These are phyloP conservation scores for Cyberlindnera bimundalis DNA, from an alignment of 805 yeast genomes.

Conservation along the genomic window DNA sequence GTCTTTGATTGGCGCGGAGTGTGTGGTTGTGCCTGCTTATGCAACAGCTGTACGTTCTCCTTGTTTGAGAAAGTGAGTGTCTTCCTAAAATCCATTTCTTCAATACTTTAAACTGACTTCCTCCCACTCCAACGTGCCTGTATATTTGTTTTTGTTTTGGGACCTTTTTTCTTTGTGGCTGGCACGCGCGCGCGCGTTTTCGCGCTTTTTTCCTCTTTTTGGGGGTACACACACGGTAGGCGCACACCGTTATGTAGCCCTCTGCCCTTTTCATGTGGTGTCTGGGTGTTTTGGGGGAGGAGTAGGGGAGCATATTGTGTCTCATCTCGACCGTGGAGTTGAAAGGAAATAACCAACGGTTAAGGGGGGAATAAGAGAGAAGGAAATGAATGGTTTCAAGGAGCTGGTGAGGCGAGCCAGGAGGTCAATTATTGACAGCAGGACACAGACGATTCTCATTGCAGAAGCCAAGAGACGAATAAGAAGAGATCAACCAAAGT, in stretches of 20 bases:
- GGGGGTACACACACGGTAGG: too few species aligned
- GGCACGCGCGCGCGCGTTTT: too few species aligned
- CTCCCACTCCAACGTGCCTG: too few species aligned
- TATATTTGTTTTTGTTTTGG: conserved; percentile 1
- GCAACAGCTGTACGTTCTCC: conserved; percentile 12
- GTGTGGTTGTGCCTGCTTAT: conserved; percentile 10
- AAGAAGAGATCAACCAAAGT: conserved; percentile 13
- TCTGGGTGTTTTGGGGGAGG: too few species aligned
- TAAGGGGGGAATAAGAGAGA: not conserved
- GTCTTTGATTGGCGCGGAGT: conserved; percentile 11
- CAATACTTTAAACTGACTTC: too few species aligned
- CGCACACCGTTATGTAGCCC: too few species aligned
- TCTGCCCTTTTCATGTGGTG: too few species aligned
- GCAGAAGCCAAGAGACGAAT: conserved; percentile 11
- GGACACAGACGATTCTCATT: conserved; percentile 12
- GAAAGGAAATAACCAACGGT: not conserved
- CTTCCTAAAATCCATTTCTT: not conserved
- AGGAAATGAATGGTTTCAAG: not conserved
- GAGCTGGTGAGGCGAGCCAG: conserved; percentile 5
- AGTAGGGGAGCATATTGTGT: too few species aligned
- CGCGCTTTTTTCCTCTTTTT: too few species aligned
- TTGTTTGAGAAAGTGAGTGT: conserved; percentile 12
- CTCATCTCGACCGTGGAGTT: too few species aligned
- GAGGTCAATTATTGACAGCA: conserved; percentile 10
- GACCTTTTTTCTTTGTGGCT: conserved; percentile 9